phyloP scores from a whole-genome alignment of 345 rosid genomes.

The Cardamine occulta region DNA sequence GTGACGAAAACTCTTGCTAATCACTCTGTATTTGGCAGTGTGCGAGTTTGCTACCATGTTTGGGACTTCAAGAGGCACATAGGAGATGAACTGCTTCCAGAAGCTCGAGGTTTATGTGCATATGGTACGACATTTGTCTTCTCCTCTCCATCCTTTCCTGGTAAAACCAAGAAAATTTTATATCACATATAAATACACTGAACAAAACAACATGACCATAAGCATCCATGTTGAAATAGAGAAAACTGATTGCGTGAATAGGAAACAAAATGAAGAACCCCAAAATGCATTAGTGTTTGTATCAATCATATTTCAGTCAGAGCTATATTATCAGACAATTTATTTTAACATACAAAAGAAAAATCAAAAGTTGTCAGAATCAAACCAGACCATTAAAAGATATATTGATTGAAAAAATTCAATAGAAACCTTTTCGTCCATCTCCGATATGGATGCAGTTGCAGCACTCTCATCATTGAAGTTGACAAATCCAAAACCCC shows the following conservation, averaged over 20 bases:
- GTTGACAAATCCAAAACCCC: no score
- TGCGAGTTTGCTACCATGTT: conserved; percentile 28
- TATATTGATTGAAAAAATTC: no score
- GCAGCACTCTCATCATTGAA: no score
- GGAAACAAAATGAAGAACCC: conserved; percentile 9
- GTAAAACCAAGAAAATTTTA: neutral
- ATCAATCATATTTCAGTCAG: conserved; percentile 8
- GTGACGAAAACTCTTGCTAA: no score
- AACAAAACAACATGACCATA: neutral
- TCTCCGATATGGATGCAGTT: no score
- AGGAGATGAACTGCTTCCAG: conserved; percentile 86
- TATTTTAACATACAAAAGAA: neutral
- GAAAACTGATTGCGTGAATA: neutral
- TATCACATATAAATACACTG: neutral
- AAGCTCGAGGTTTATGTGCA: conserved; percentile 95
- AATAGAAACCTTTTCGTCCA: no score
- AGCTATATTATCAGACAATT: neutral
- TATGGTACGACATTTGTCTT: conserved; percentile 92
- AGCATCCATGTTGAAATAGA: neutral
- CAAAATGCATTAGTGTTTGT: neutral
- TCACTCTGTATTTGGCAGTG: no score
- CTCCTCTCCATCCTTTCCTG: conserved; percentile 93
- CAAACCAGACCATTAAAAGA: no score
- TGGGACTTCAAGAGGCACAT: conserved; percentile 87
- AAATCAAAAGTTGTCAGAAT: no score